Evolutionary conservation across 768 basidiomycete species (phyloP), one percentile per base, ranked within the genome.

Genomic region (Neoboletus subvelutipes): DNA sequence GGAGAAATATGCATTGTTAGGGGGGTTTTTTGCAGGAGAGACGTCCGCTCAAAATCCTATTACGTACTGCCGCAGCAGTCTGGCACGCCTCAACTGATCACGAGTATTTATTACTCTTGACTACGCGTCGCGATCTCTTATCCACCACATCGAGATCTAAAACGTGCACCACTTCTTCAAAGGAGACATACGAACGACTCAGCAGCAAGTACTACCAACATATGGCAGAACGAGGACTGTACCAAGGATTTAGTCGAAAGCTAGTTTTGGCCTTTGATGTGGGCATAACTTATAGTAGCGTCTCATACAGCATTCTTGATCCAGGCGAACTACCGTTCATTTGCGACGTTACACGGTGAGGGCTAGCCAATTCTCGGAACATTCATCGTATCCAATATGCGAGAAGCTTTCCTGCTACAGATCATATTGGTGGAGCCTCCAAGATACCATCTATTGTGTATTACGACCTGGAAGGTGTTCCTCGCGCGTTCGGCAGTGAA

Each of bases 241-340:
- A 78, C 67, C 65, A 59, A 31, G 82, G 80, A 18, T 20, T 67
- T 12, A 55, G 61, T 29, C 75, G 76, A 34, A 76, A 76, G 52
- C 68, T 83, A 4, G 76, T 82, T 5, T 59, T 83, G 26, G 80
- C 79, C 0, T 78, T 83, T 40, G 82, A 83, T 53, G 66, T 83
- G 2, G 82, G 82, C 6, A 82, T 77, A 1, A 82, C 79, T 1
- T 81, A 68, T 47, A 81, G 80, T 33, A 79, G 79, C 3, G 70
- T 82, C 9, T 79, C 77, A 1, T 82, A 82, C 56, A 62, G 67
- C 43, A 63, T 72, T 36, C 69, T 72, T 18, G 59, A 63, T 46
- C 70, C 71, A 26, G 71, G 67, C 9, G 64, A 72, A 37, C 59
- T 62, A 31, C 68, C 68, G 1, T 40, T 64, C 34, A 46, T 66